Conservation (phyloP, 306 rosid species). For the Begonia peltatifolia region DNA sequence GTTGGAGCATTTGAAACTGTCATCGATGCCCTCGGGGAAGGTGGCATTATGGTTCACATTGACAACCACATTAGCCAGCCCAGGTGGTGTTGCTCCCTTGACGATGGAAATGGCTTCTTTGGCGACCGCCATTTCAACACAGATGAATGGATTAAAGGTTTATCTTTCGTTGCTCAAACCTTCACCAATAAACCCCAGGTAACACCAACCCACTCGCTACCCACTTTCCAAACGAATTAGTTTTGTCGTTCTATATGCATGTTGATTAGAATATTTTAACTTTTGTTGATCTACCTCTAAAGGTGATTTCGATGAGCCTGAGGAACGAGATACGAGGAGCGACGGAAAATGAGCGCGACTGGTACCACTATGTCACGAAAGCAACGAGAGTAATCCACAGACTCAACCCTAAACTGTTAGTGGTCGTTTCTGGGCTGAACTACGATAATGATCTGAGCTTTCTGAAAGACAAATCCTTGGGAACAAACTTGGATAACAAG, state of each 20-base stretch:
- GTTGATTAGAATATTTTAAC: too few species aligned
- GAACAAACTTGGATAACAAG: slow-evolving; percentile 16
- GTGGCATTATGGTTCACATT: slow-evolving; percentile 23
- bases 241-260: background rate
- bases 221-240: background rate
- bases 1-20: slow-evolving; percentile 19
- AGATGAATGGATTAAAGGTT: slow-evolving; percentile 37
- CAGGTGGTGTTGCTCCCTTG: slow-evolving; percentile 36
- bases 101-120: slow-evolving; percentile 47
- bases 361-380: slow-evolving; percentile 23
- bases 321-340: slow-evolving; percentile 33
- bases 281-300: background rate
- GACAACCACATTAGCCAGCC: slow-evolving; percentile 51
- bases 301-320: slow-evolving; percentile 37
- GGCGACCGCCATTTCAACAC: slow-evolving; percentile 33
- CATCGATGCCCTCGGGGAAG: slow-evolving; percentile 17
- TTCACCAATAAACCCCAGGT: slow-evolving; percentile 19
- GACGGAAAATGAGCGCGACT: slow-evolving; percentile 15
- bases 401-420: slow-evolving; percentile 13
- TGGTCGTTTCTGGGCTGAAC: slow-evolving; percentile 24
- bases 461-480: slow-evolving; percentile 17
- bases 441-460: slow-evolving; percentile 21
- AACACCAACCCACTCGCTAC: background rate
- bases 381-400: slow-evolving; percentile 24
- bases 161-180: slow-evolving; percentile 19